phyloP scores from a whole-genome alignment of 2,329 filamentous ascomycete species.

The Fusarium euwallaceae region DNA sequence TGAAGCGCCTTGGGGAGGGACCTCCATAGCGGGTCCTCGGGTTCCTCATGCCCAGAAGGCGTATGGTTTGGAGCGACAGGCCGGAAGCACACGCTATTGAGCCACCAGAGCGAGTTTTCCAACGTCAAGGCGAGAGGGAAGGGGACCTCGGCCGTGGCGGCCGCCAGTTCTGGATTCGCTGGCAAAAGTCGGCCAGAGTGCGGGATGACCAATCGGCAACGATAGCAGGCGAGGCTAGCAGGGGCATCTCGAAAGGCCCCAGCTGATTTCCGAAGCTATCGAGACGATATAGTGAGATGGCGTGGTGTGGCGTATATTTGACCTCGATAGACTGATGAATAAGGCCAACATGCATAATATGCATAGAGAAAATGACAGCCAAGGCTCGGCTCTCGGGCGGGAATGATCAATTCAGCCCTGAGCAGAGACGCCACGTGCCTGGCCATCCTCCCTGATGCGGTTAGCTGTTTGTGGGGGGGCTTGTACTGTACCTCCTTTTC shows the following conservation, averaged over 20 bases:
- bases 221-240: background rate
- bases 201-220: constrained; percentile 4
- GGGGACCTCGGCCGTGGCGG: background rate
- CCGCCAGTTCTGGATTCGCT: background rate
- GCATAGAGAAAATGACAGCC: background rate
- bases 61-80: constrained; percentile 5
- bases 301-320: background rate
- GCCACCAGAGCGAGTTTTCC: background rate
- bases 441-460: background rate
- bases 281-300: background rate
- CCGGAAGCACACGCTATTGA: constrained; percentile 1
- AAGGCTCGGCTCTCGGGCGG: background rate
- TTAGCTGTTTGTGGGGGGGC: constrained; percentile 1
- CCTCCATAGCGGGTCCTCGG: constrained; percentile 1
- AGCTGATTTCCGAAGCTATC: background rate
- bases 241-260: background rate
- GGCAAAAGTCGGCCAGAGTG: background rate
- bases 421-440: constrained; percentile 2
- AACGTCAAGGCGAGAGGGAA: background rate
- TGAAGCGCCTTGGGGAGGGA: background rate
- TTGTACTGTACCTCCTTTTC: background rate
- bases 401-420: background rate
- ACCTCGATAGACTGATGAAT: background rate
- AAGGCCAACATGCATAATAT: background rate
- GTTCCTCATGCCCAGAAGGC: background rate